These are phyloP conservation scores for Trichocladium uniseriatum DNA, from an alignment of 495 filamentous ascomycete species.

Conservation along the genomic window DNA sequence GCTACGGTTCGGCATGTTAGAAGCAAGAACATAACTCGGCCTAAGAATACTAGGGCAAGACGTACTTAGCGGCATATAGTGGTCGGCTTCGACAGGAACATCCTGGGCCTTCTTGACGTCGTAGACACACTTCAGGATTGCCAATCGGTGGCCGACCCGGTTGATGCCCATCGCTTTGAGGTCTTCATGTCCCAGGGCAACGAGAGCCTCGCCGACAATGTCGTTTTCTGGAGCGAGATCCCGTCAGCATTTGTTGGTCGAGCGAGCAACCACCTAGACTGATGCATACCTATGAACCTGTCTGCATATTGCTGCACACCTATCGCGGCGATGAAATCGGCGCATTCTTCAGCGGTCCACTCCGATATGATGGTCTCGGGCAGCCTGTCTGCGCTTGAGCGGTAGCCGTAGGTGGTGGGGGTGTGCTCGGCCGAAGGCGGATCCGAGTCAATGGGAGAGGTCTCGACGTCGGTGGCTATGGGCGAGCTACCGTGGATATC, in stretches of 20 bases:
- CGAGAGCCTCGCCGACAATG: constrained; percentile 83
- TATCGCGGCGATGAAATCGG: constrained; percentile 70
- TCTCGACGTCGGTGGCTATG: constrained; percentile 65
- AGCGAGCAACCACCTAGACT: background rate
- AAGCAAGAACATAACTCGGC: background rate
- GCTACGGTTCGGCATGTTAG: constrained; percentile 47
- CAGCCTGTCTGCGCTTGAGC: constrained; percentile 55
- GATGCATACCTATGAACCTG: constrained; percentile 54
- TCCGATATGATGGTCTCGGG: constrained; percentile 75
- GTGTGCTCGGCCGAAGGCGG: constrained; percentile 75
- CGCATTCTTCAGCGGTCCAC: constrained; percentile 84
- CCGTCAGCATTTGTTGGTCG: constrained; percentile 21
- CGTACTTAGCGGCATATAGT: constrained; percentile 91
- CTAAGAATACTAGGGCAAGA: constrained; percentile 7
- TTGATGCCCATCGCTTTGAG: constrained; percentile 87
- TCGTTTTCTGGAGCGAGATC: constrained; percentile 60
- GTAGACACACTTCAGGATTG: constrained; percentile 89
- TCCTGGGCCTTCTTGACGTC: constrained; percentile 89
- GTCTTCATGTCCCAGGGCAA: constrained; percentile 84
- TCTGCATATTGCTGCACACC: constrained; percentile 79
- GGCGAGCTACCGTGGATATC: constrained; percentile 65
- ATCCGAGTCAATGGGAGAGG: constrained; percentile 72
- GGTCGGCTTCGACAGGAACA: constrained; percentile 79
- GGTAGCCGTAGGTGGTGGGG: constrained; percentile 71
- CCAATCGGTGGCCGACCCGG: constrained; percentile 89